Evolutionary conservation across 2,329 filamentous ascomycete genomes (phyloP), one percentile per base, ranked within the genome.

Genomic region (Ophiostoma ulmi): DNA sequence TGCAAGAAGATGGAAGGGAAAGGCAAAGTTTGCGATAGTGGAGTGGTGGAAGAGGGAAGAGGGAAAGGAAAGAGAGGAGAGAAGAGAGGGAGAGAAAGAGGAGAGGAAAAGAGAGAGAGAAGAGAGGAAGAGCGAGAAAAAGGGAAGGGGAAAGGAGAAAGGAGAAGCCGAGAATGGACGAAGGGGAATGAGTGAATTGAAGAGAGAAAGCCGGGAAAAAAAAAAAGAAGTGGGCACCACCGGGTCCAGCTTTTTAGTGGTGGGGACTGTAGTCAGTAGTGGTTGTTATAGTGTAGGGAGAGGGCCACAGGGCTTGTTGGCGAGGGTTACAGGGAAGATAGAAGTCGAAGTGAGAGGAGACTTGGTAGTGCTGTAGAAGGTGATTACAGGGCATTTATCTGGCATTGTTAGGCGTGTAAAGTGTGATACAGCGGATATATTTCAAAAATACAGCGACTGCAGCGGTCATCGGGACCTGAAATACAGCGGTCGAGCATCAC

Each of bases 131-230:
- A 58, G 67, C 22, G 35, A 70, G 52, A 55, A 65, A 55, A 67
- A 68, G 35, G 70, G 68, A 67, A 68, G 67, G 68, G 69, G 69
- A 72, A 72, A 72, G 72, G 72, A 73, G 72, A 72, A 73, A 73
- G 70, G 73, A 73, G 73, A 71, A 73, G 73, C 72, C 73, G 73
- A 73, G 73, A 73, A 73, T 72, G 72, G 72, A 70, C 73, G 73
- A 74, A 73, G 72, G 73, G 73, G 72, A 74, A 70, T 74, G 73
- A 67, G 73, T 74, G 73, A 73, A 72, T 74, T 73, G 68, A 70
- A 70, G 72, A 73, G 70, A 71, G 69, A 73, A 73, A 73, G 52
- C 64, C 68, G 41, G 68, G 65, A 68, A 67, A 67, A 72, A 70
- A 72, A 72, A 71, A 72, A 71, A 72, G 67, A 72, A 72, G 71